phyloP scores from a whole-genome alignment of 2,329 filamentous ascomycete species.

The Blastomyces silverae region DNA sequence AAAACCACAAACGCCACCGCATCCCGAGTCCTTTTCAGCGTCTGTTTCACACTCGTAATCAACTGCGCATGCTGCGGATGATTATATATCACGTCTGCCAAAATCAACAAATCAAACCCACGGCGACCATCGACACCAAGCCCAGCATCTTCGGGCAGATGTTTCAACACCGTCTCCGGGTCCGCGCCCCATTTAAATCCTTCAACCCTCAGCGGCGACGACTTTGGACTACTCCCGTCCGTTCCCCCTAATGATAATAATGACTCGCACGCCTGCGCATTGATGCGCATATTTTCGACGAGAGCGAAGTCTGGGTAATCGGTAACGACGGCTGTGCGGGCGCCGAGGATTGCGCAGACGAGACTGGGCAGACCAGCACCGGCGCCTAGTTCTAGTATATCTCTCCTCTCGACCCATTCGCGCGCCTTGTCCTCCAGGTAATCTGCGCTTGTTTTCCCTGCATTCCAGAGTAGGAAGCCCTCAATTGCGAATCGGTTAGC shows the following conservation, averaged over 20 bases:
- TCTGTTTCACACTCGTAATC: conserved; percentile 62
- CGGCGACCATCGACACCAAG: conserved; percentile 15
- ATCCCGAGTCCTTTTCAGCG: conserved; percentile 51
- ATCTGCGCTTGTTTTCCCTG: conserved; percentile 66
- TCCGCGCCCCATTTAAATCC: conserved; percentile 82
- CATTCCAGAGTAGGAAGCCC: conserved; percentile 90
- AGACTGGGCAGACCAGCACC: conserved; percentile 79
- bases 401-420: conserved; percentile 55
- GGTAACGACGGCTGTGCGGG: conserved; percentile 64
- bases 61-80: conserved; percentile 79
- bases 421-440: conserved; percentile 67
- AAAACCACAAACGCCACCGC: conserved; percentile 81
- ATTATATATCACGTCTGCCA: conserved; percentile 86
- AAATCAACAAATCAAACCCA: conserved; percentile 70
- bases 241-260: conserved; percentile 25
- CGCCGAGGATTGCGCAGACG: conserved; percentile 66
- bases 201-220: conserved; percentile 49
- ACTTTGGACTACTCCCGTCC: conserved; percentile 21
- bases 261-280: conserved; percentile 55
- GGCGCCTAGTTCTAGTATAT: conserved; percentile 83
- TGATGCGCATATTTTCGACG: conserved; percentile 70
- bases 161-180: conserved; percentile 51
- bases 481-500: conserved; percentile 25
- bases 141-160: conserved; percentile 39
- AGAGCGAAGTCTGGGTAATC: conserved; percentile 84